A percentile compares a stretch with the other conserved stretches of the same genome.
phyloP scores from a whole-genome alignment of 2,329 filamentous ascomycete species.

The Ceratocystis smalleyi region DNA sequence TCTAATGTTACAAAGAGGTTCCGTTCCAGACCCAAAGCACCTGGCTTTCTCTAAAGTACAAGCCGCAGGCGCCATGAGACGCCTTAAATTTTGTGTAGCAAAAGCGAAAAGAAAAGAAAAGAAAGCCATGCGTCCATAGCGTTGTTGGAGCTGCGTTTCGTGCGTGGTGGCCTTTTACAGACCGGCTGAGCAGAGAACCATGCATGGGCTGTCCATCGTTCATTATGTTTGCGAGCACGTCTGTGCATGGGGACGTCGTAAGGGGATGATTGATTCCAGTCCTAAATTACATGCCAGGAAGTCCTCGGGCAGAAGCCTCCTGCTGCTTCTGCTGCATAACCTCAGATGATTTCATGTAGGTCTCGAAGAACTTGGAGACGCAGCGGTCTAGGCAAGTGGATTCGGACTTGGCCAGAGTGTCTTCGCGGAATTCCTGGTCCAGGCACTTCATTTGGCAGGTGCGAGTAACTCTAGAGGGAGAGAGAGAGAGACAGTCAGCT shows the following conservation, averaged over 20 bases:
- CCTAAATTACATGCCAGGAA: slow-evolving; percentile 14
- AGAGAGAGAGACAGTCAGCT: not conserved
- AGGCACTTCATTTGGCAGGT: slow-evolving; percentile 92
- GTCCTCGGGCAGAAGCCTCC: slow-evolving; percentile 26
- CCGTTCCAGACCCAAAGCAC: not conserved
- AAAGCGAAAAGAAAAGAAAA: not conserved
- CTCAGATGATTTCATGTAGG: slow-evolving; percentile 94
- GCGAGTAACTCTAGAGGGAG: slow-evolving; percentile 51
- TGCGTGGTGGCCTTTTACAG: not conserved
- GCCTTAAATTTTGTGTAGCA: not conserved
- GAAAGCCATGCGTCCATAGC: not conserved
- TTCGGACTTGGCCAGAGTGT: slow-evolving; percentile 96
- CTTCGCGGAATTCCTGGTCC: slow-evolving; percentile 81
- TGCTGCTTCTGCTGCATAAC: slow-evolving; percentile 83
- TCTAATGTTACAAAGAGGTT: slow-evolving; percentile 17
- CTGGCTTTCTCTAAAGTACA: not conserved
- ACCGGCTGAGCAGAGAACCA: not conserved
- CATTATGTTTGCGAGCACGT: not conserved
- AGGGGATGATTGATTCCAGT: not conserved
- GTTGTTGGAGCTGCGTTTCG: not conserved
- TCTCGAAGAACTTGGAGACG: slow-evolving; percentile 95
- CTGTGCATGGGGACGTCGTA: not conserved
- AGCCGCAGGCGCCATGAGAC: not conserved
- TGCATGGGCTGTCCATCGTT: not conserved
- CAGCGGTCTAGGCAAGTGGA: slow-evolving; percentile 96